Percentiles rank a stretch among this genome's conserved stretches.
These are phyloP conservation scores for Sporothrix inflata DNA, from an alignment of 2,329 filamentous ascomycete genomes.

Conservation along the genomic window DNA sequence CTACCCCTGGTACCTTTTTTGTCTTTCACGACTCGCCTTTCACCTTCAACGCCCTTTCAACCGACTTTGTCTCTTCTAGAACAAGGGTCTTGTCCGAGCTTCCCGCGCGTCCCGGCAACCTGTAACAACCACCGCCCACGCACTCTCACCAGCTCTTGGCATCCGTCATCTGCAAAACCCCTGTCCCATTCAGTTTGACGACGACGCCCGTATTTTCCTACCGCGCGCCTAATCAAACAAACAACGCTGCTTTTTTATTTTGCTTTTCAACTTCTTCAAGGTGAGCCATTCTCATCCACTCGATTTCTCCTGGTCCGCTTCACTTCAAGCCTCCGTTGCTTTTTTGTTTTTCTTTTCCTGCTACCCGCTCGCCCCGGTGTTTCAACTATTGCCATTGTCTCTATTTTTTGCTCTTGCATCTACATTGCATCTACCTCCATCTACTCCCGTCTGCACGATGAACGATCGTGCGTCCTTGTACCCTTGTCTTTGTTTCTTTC, in stretches of 20 bases:
- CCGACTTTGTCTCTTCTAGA: background rate
- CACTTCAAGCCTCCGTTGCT: background rate
- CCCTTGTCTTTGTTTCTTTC: background rate
- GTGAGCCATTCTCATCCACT: constrained; percentile 28
- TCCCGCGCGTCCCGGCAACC: constrained; percentile 10
- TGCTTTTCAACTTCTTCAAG: background rate
- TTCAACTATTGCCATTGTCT: constrained; percentile 8
- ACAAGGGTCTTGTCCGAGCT: background rate
- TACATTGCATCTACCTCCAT: background rate
- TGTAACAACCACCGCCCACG: background rate
- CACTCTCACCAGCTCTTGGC: constrained; percentile 18
- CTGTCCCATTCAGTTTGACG: background rate
- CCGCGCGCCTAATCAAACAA: constrained; percentile 32
- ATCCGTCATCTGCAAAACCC: constrained; percentile 3
- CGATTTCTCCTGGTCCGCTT: background rate
- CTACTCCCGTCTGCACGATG: background rate
- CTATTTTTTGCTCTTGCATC: constrained; percentile 5
- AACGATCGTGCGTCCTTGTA: constrained; percentile 14
- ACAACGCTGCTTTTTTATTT: background rate
- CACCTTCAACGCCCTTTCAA: background rate
- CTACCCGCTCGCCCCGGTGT: constrained; percentile 8
- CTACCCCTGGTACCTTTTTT: background rate
- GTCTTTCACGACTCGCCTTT: background rate
- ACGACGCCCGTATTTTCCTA: constrained; percentile 11
- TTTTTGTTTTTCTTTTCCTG: background rate